These are phyloP conservation scores for Xerocomus amazonicus DNA, from an alignment of 1,284 basidiomycete genomes.

Conservation along the genomic window DNA sequence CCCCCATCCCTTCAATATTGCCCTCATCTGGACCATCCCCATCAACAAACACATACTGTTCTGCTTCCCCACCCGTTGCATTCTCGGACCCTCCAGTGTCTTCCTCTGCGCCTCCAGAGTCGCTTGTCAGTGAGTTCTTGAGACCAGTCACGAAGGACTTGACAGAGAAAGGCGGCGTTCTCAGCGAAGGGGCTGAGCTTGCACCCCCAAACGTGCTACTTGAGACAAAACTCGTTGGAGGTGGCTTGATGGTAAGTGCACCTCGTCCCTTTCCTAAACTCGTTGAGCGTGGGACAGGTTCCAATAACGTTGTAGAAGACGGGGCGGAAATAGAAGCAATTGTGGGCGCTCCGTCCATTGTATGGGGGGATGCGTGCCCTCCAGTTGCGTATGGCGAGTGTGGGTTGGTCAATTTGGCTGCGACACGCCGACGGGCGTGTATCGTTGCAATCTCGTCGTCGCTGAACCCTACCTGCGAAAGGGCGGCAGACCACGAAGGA, in stretches of 20 bases:
- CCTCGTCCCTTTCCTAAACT: slow-evolving; percentile 14
- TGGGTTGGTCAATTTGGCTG: slow-evolving; percentile 33
- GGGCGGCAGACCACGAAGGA: slow-evolving; percentile 63
- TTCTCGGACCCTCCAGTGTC: not conserved
- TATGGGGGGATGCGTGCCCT: slow-evolving; percentile 20
- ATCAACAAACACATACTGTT: slow-evolving; percentile 29
- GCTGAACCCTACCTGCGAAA: slow-evolving; percentile 57
- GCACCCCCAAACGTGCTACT: slow-evolving; percentile 1
- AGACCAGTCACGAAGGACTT: slow-evolving; percentile 24
- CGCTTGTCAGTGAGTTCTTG: slow-evolving; percentile 20
- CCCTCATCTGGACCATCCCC: slow-evolving; percentile 11
- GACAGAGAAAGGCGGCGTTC: slow-evolving; percentile 21
- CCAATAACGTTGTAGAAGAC: slow-evolving; percentile 36
- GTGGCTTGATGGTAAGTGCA: slow-evolving; percentile 9
- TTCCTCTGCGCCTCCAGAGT: slow-evolving; percentile 12
- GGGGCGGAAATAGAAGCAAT: slow-evolving; percentile 33
- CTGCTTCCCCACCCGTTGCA: slow-evolving; percentile 14
- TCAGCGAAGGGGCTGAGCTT: slow-evolving; percentile 14
- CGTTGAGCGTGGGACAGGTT: slow-evolving; percentile 29
- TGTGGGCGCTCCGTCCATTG: not conserved
- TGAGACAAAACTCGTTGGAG: slow-evolving; percentile 12
- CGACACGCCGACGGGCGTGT: slow-evolving; percentile 46
- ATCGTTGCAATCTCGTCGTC: slow-evolving; percentile 67
- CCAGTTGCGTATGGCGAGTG: slow-evolving; percentile 37
- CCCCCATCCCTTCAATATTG: slow-evolving; percentile 12